These are phyloP conservation scores for Thymus mandschuricus DNA, from an alignment of 257 asterid genomes.

Conservation along the genomic window DNA sequence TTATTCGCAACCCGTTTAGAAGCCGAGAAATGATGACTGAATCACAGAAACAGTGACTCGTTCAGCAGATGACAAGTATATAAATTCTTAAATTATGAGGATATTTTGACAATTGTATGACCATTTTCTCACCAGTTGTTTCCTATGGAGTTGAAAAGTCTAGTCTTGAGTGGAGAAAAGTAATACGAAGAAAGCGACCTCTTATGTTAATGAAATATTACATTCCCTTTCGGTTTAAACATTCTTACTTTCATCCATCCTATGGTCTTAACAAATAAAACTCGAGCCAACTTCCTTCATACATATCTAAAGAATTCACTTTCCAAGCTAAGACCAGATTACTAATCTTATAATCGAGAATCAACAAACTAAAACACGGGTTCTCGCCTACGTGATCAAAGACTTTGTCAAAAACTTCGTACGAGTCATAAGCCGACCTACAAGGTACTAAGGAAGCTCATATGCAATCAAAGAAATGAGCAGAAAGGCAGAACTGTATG, in stretches of 20 bases:
- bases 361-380: not conserved
- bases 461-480: constrained; percentile 7
- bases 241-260: not conserved
- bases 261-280: not conserved
- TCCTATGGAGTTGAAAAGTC: constrained; percentile 21
- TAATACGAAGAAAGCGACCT: constrained; percentile 8
- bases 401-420: not conserved
- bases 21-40: not conserved
- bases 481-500: not conserved
- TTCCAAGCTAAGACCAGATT: not conserved
- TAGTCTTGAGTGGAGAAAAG: not conserved
- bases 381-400: not conserved
- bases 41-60: not conserved
- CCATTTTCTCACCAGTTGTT: not conserved
- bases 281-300: constrained; percentile 4
- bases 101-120: constrained; percentile 9
- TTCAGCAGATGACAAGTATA: not conserved
- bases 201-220: not conserved
- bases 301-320: not conserved
- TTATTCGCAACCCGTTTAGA: not conserved
- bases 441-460: not conserved
- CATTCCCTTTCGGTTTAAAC: not conserved
- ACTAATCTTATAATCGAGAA: not conserved
- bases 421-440: not conserved
- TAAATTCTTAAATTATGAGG: not conserved